Evolutionary conservation across 2,329 filamentous ascomycete species (phyloP), one percentile per base, ranked within the genome.

Genomic region (Pseudogymnoascus sp.): DNA sequence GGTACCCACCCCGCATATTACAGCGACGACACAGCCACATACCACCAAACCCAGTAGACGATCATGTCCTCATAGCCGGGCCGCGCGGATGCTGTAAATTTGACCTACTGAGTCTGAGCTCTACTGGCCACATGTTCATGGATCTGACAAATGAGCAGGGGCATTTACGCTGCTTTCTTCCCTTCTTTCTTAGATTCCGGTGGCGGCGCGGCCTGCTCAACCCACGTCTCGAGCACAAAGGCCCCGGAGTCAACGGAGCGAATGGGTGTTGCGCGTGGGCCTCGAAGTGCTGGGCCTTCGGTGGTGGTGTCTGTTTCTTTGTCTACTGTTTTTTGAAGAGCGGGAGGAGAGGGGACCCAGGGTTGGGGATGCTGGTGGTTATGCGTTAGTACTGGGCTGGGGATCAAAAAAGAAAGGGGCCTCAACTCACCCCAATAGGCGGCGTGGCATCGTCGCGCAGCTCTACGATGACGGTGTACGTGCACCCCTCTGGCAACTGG

Each of bases 401-500:
- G 30, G 6, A 19, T 1, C 60, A 39, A 9, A 28, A 35, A 62
- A 60, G 25, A 61, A 33, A 14, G 63, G 16, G 23, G 28, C 16
- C 6, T 35, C 45, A 19, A 76, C 81, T 70, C 73, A 86, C 84
- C 61, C 79, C 80, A 65, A 86, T 84, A 0, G 84, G 85, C 8
- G 83, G 67, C 14, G 60, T 36, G 1, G 60, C 78, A 9, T 80
- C 74, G 22, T 88, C 83, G 39, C 82, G 83, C 66, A 92, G 72
- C 73, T 93, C 90, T 41, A 93, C 81, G 0, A 86, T 87, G n/a
- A 93, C 73, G 0, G 88, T 90, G 72, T 90, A 93, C 0, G 87
- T 89, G 72, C 88, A 91, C 1, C 82, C 82, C 1, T 79, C 74
- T 0, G 89, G 88, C 22, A 92, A 71, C 0, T 79, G 74, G 0